phyloP scores from a whole-genome alignment of 2,329 filamentous ascomycete species.

The Verticillium zaregamsianum region DNA sequence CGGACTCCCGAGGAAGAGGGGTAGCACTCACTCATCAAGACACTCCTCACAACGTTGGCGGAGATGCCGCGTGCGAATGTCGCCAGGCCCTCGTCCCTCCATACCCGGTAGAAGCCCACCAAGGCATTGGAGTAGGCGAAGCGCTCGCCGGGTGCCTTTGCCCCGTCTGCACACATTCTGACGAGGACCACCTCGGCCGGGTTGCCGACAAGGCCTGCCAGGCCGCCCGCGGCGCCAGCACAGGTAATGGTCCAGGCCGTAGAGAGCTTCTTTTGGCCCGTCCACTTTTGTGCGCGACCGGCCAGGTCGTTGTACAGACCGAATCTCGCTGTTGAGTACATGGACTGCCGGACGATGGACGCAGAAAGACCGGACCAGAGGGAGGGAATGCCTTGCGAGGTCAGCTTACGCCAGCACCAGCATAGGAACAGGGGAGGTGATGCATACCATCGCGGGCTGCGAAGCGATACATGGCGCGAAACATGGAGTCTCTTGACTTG shows the following conservation, averaged over 20 bases:
- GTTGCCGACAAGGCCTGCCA: conserved; percentile 40
- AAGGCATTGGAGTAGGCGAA: conserved; percentile 34
- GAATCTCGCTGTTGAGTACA: conserved; percentile 40
- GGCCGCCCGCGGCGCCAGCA: conserved; percentile 33
- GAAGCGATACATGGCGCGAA: conserved; percentile 31
- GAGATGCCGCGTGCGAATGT: conserved; percentile 33
- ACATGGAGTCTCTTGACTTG: conserved; percentile 33
- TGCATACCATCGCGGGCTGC: conserved; percentile 32
- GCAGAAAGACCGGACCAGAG: conserved; percentile 39
- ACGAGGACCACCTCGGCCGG: conserved; percentile 40
- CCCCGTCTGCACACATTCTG: conserved; percentile 41
- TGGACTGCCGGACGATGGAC: conserved; percentile 38
- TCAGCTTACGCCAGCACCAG: background rate
- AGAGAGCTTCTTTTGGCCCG: conserved; percentile 25
- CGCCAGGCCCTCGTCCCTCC: conserved; percentile 31
- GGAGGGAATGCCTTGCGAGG: conserved; percentile 30
- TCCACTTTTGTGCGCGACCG: conserved; percentile 18
- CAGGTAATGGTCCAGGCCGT: conserved; percentile 29
- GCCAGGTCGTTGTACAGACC: conserved; percentile 34
- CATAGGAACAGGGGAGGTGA: background rate
- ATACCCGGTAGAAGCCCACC: conserved; percentile 26
- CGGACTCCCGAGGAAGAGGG: background rate
- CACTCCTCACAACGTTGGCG: conserved; percentile 35
- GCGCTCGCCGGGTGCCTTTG: conserved; percentile 28
- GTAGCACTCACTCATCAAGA: conserved; percentile 36